Evolutionary conservation across 768 basidiomycete species (phyloP), one percentile per base, ranked within the genome.

Genomic region (Tricholoma sp.): DNA sequence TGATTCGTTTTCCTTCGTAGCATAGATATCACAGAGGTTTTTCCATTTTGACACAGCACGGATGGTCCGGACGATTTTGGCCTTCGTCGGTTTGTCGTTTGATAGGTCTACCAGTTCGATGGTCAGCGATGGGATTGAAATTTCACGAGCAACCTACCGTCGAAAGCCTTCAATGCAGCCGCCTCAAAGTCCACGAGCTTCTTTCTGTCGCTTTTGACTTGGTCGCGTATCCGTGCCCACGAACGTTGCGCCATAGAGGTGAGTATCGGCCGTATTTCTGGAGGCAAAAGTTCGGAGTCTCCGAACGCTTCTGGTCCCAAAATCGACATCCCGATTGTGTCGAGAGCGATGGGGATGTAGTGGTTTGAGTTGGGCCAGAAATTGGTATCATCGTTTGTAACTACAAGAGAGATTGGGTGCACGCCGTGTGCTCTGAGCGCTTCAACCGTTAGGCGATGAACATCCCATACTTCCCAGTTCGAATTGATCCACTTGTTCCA

Each of bases 1-100:
- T 15, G 28, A 28, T 1, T 61, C 3, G n/a, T 50, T 39, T 1
- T 62, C 63, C 9, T 6, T 4, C 1, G 34, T 51, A 2, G 33
- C 12, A 8, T 63, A 39, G 1, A 58, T 10, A 3, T 59, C 49
- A 2, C 57, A 63, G 0, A 59, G 17, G 6, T 52, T 51, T 31
- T 62, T 63, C 68, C 69, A 70, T 11, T 56, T 53, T 0, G 57
- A 44, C 10, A 68, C 64, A 4, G 56, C 54, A 7, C 39, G n/a
- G 13, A 70, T 64, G 31, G 60, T 63, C 1, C 55, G 5, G 7
- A 28, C 17, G 12, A 70, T 24, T 4, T 58, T 55, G 1, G 41
- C 39, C 32, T 62, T 63, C 6, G 61, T 63, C 1, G 57, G 17
- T 4, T 57, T 56, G 5, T 54, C 57, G 1, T 54, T 9, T 31